Conservation (phyloP, 371 early-diverging fungal species). For the Dipsacomyces acuminosporus region DNA sequence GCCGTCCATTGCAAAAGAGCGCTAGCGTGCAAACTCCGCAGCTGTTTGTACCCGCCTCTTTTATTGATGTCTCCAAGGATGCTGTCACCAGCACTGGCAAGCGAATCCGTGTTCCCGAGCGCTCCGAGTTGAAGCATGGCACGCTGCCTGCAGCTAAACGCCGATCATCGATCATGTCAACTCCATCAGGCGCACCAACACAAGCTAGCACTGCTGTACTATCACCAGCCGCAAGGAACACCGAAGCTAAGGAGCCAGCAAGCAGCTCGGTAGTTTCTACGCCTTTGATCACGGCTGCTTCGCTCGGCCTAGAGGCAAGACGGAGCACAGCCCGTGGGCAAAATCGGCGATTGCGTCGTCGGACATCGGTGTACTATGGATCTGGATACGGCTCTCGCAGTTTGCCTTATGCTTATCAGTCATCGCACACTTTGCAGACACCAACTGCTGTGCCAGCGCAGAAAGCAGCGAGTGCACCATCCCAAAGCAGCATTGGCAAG, state of each 20-base stretch:
- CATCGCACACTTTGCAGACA: constrained; percentile 2
- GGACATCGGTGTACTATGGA: constrained; percentile 28
- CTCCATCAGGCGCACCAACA: constrained; percentile 1
- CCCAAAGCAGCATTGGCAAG: neutral
- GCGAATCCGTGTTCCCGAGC: constrained; percentile 6
- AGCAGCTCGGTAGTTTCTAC: neutral
- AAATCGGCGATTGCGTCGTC: constrained; percentile 2
- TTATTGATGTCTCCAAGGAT: constrained; percentile 23
- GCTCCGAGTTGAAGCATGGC: constrained; percentile 9
- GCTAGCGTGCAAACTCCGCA: neutral
- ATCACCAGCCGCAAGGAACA: too few relatives aligned
- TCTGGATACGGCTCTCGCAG: constrained; percentile 33
- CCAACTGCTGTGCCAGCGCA: neutral
- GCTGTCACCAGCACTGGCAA: constrained; percentile 4
- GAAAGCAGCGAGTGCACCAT: neutral
- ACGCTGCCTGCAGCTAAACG: constrained; percentile 5
- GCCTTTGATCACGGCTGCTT: constrained; percentile 23
- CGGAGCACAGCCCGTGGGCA: constrained; percentile 15
- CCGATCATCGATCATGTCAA: constrained; percentile 3
- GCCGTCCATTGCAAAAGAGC: constrained; percentile 10
- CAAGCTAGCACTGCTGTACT: neutral
- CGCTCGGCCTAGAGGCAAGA: constrained; percentile 29
- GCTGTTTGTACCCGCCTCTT: constrained; percentile 25
- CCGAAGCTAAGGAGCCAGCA: neutral
- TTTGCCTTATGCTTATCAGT: constrained; percentile 16